These are phyloP conservation scores for Pythium folliculosum DNA, from an alignment of 352 stramenopile species.

Conservation along the genomic window DNA sequence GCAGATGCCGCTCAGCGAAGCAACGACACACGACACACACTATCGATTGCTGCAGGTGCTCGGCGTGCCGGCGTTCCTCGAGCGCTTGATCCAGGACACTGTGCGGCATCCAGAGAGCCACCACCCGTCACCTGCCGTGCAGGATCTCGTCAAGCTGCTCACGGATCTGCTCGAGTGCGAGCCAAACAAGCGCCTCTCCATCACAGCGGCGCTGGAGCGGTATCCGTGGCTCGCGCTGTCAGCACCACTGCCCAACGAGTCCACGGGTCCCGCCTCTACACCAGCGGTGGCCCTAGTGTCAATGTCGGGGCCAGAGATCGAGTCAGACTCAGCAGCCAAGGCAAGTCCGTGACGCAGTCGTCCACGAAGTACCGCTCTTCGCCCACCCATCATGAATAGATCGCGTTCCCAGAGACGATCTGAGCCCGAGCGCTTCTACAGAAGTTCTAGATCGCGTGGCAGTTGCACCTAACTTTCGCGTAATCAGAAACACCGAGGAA, in stretches of 20 bases:
- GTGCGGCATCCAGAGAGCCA: neutral
- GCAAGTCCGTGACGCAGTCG: too few relatives aligned
- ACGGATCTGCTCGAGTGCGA: slow-evolving; percentile 20
- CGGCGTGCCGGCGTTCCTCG: slow-evolving; percentile 21
- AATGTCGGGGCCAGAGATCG: too few relatives aligned
- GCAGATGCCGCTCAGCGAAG: slow-evolving; percentile 16
- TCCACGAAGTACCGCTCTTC: too few relatives aligned
- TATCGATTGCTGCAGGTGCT: slow-evolving; percentile 26
- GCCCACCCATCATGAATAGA: too few relatives aligned
- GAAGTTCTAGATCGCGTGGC: too few relatives aligned
- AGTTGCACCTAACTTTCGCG: too few relatives aligned
- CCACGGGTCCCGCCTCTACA: neutral
- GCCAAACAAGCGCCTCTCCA: slow-evolving; percentile 13
- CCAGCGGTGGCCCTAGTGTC: too few relatives aligned
- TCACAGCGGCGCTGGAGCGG: slow-evolving; percentile 7
- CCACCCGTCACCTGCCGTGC: slow-evolving; percentile 2
- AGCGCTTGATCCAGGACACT: slow-evolving; percentile 13
- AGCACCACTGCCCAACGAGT: neutral
- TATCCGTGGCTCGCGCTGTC: slow-evolving; percentile 18
- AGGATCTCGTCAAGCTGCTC: slow-evolving; percentile 19
- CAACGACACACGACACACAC: slow-evolving; percentile 16
- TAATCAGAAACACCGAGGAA: too few relatives aligned
- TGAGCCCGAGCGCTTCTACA: too few relatives aligned
- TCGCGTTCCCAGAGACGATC: too few relatives aligned
- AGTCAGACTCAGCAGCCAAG: too few relatives aligned